Base-by-base conservation (phyloP, 495 filamentous ascomycete genomes). In the Aspergillus nanangensis region DNA sequence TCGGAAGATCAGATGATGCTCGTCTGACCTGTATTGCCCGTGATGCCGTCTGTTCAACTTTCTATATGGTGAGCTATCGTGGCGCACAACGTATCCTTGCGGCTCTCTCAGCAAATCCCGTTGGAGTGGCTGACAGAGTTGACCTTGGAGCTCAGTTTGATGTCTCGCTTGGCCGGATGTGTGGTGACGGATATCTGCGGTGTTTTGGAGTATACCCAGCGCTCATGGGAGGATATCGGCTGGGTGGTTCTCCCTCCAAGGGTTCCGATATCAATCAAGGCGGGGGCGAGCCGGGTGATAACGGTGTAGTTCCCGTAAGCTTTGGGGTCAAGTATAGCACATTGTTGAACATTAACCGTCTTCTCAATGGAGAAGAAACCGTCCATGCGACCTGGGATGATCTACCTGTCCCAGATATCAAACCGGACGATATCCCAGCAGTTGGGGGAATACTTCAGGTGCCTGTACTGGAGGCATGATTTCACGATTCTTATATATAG, bases 61-160 rank as follows among this genome's bases (percentile, higher is more conserved):
- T 70, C 17, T 82, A 83, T 52, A 76, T 76, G 2, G 63, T 83
- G 9, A 75, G 72, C 15, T 71, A 72, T 29, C 56, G 58, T 17
- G 75, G 77, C 9, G 77, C 77, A 7, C 71, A 68, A 15, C 71
- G 72, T 22, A 54, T 79, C 8, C 66, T 81, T 9, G 58, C 67
- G 13, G 70, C 66, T 33, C 61, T 76, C 14, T 71, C 65, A 4
- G 62, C 74, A 1, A 67, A 69, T 15, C 57, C 61, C 5, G 62
- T 57, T 14, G 60, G 60, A 13, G 10, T 56, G 9, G 52, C 50
- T 0, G 52, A 57, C 10, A 23, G 55, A 13, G 47, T 61, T 5
- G 58, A 61, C 38, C 57, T 47, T 23, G 51, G 56, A n/a, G 58
- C 58, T 11, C 63, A 72, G 3, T 74, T 74, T 36, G 78, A 80